Conservation (phyloP, 1,139 yeast species). For the Waltiozyma sp. region DNA sequence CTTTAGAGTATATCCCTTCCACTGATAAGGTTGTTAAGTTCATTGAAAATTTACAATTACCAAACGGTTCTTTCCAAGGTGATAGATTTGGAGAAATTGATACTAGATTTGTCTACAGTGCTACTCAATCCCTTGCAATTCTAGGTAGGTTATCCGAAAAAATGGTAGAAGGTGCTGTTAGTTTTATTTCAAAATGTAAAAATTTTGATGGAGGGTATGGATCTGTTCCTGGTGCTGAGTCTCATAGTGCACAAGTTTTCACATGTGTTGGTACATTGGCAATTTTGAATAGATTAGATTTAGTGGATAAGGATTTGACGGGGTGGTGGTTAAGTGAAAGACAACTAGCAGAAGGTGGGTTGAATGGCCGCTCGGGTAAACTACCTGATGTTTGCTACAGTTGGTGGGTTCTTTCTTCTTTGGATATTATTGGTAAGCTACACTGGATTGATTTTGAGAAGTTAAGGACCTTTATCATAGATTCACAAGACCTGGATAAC, state of each 20-base stretch:
- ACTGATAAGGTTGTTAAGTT: conserved; percentile 30
- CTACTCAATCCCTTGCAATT: conserved; percentile 61
- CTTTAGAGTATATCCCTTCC: conserved; percentile 30
- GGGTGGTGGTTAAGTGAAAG: conserved; percentile 88
- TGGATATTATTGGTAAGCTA: conserved; percentile 53
- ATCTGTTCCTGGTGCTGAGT: conserved; percentile 85
- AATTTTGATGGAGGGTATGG: conserved; percentile 98
- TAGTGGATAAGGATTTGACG: conserved; percentile 38
- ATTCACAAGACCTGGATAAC: conserved; percentile 61
- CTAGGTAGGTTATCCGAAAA: conserved; percentile 52
- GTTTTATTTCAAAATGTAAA: conserved; percentile 56
- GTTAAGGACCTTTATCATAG: conserved; percentile 54
- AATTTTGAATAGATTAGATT: conserved; percentile 48
- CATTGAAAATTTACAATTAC: conserved; percentile 47
- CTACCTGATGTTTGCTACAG: conserved; percentile 93
- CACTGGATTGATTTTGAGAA: conserved; percentile 66
- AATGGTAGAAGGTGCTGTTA: conserved; percentile 53
- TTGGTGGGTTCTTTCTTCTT: conserved; percentile 92
- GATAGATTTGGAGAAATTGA: conserved; percentile 89
- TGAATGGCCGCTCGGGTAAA: conserved; percentile 94
- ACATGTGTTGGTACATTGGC: conserved; percentile 78
- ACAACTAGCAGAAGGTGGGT: conserved; percentile 83
- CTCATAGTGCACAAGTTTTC: conserved; percentile 89
- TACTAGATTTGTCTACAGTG: conserved; percentile 80
- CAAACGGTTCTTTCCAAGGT: conserved; percentile 79